Evolutionary conservation across 371 early-diverging fungal genomes (phyloP), one percentile per base, ranked within the genome.

Genomic region (Mortierella sp.): DNA sequence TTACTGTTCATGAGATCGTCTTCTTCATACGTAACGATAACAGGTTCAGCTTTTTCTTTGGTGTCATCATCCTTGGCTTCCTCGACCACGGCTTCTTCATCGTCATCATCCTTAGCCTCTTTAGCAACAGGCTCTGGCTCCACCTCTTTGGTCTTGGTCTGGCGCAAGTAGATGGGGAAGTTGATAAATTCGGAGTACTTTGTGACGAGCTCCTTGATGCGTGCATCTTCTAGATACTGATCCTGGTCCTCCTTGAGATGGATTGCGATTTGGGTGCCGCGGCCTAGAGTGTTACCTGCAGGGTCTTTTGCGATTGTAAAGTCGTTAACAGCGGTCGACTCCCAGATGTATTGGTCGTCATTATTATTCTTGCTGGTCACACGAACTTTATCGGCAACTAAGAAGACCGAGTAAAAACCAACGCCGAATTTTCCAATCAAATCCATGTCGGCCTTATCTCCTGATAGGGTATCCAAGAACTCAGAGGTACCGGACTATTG

Each of bases 341-440:
- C 91, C 98, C 98, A 99, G 55, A 97, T 87, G 84, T 96, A 90
- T 78, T 97, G 96, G 38, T 88, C 89, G 43, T 92, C 94, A 64
- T 94, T 92, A 72, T 92, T 92, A 83, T 94, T 88, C 87, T 98
- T 98, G 69, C 93, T 91, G 15, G 96, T 92, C 15, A 99, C 97
- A 4, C 93, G 91, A n/a, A 99, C 98, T 77, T 91, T 89, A 85
- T 98, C 97, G n/a, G 98, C 97, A 3, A 99, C 97, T 76, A 98
- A 83, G 79, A 94, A 96, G 57, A 93, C 93, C 24, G 92, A 96
- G 87, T 99, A 99, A 85, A 98, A 98, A 24, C 99, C 99, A 41
- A 98, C 96, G 89, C 99, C 99, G 86, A 99, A 99, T 87, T 98
- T 98, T 57, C 99, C 99, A 81, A 98, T 98, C 78, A 96, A 84